These are phyloP conservation scores for Hanseniaspora meyeri DNA, from an alignment of 805 yeast genomes.

Conservation along the genomic window DNA sequence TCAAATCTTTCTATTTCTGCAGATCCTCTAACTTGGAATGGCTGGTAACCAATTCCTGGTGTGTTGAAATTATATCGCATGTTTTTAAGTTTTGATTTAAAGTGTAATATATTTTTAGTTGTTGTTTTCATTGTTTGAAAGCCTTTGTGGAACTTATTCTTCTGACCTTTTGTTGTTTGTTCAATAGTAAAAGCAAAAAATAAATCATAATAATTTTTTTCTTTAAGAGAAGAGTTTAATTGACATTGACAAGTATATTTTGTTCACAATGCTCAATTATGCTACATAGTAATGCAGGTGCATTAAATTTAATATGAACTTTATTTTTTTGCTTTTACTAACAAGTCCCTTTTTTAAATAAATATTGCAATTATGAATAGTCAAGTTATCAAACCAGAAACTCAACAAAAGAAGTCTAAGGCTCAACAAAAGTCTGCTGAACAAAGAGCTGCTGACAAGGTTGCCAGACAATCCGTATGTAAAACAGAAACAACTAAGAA, in stretches of 20 bases:
- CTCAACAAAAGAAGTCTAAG: slow-evolving; percentile 72
- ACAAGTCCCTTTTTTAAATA: background rate
- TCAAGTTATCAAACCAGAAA: slow-evolving; percentile 56
- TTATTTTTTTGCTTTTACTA: slow-evolving; percentile 3
- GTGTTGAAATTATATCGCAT: slow-evolving; percentile 21
- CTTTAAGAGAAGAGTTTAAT: background rate
- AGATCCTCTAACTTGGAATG: slow-evolving; percentile 30
- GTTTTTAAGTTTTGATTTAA: background rate
- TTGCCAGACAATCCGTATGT: slow-evolving; percentile 73
- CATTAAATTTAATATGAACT: slow-evolving; percentile 8
- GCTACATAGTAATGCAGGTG: slow-evolving; percentile 5
- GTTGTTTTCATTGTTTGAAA: background rate
- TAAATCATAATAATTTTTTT: background rate
- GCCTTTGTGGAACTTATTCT: background rate
- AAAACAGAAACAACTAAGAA: slow-evolving; percentile 15
- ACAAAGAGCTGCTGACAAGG: slow-evolving; percentile 68
- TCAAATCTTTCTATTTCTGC: slow-evolving; percentile 26
- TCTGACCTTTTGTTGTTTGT: slow-evolving; percentile 5
- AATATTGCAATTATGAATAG: slow-evolving; percentile 17
- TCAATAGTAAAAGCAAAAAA: background rate
- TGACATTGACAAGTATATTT: background rate
- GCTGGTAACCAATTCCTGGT: slow-evolving; percentile 32
- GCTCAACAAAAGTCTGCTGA: slow-evolving; percentile 66
- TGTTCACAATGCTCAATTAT: background rate
- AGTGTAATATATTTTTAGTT: background rate